A percentile compares a stretch with the other conserved stretches of the same genome.
phyloP scores from a whole-genome alignment of 805 yeast species.

The Spathaspora arborariae region DNA sequence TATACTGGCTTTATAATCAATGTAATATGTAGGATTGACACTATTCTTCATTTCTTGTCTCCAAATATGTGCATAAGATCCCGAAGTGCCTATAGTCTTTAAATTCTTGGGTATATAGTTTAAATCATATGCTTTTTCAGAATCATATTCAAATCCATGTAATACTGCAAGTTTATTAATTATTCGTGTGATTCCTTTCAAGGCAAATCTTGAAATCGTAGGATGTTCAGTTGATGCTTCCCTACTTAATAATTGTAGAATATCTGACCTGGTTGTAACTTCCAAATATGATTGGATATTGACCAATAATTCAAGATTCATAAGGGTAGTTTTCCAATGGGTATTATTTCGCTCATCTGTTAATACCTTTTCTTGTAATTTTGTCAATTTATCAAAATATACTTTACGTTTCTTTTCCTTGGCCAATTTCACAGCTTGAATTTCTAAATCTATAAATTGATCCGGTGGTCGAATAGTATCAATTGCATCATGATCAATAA shows the following conservation, averaged over 20 bases:
- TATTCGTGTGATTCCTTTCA: conserved; percentile 56
- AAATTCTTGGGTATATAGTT: conserved; percentile 29
- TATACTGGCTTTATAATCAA: conserved; percentile 51
- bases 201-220: conserved; percentile 52
- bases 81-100: conserved; percentile 36
- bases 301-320: conserved; percentile 48
- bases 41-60: conserved; percentile 48
- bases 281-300: conserved; percentile 54
- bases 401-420: conserved; percentile 52
- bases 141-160: conserved; percentile 46
- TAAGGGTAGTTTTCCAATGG: conserved; percentile 57
- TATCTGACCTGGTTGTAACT: conserved; percentile 35
- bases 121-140: conserved; percentile 41
- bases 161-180: conserved; percentile 43
- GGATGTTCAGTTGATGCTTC: conserved; percentile 67
- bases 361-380: conserved; percentile 38
- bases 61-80: conserved; percentile 42
- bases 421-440: conserved; percentile 57
- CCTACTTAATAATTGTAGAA: conserved; percentile 41
- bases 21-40: conserved; percentile 45
- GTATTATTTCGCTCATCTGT: conserved; percentile 22
- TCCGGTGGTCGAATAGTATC: conserved; percentile 61
- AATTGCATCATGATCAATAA: conserved; percentile 42
- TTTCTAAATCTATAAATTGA: conserved; percentile 50
- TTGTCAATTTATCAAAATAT: conserved; percentile 37